Evolutionary conservation across 805 yeast genomes (phyloP), one percentile per base, ranked within the genome.

Genomic region (Hagleromyces aurorensis): DNA sequence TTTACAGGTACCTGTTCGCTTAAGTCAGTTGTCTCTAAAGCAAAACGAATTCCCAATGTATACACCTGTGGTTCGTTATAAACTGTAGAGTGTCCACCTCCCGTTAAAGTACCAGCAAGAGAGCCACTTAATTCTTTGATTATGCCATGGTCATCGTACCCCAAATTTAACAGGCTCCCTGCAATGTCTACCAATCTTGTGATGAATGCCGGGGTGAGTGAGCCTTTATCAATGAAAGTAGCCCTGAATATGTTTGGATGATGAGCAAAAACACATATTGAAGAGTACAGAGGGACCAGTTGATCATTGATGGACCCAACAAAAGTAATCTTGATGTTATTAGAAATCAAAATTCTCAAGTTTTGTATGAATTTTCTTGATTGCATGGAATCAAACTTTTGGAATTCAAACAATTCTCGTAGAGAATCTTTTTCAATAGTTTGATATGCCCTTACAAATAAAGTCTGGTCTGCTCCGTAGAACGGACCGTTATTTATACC

Each of bases 401-500:
- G 96, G 40, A 89, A 80, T 46, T 86, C 91, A 57, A 89, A 89
- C 30, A 89, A 61, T 55, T 89, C 98, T 44, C 70, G 61, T 59
- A 89, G 57, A 0, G 96, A 83, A 31, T 81, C 94, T 42, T 77
- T 81, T 50, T 91, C 98, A 36, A 89, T 79, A 0, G 94, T 76
- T 1, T 94, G 78, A 48, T 86, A 86, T 0, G 96, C 96, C 40
- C 86, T 70, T 57, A 89, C 78, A 38, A 87, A 71, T 15, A 86
- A 61, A 7, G 77, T 75, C 52, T 84, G 86, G 50, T 91, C 97
- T n/a, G 75, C 72, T 0, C 96, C 96, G 42, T 76, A 84, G 50
- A 84, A 82, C 2, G 98, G 98, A 0, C 98, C 98, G 51, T 84
- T 75, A 45, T 86, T 84, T 14, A 87, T 74, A 1, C 97, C 97